Base-by-base conservation (phyloP, 1,139 yeast genomes). In the Barnettozyma hawaiiensis region DNA sequence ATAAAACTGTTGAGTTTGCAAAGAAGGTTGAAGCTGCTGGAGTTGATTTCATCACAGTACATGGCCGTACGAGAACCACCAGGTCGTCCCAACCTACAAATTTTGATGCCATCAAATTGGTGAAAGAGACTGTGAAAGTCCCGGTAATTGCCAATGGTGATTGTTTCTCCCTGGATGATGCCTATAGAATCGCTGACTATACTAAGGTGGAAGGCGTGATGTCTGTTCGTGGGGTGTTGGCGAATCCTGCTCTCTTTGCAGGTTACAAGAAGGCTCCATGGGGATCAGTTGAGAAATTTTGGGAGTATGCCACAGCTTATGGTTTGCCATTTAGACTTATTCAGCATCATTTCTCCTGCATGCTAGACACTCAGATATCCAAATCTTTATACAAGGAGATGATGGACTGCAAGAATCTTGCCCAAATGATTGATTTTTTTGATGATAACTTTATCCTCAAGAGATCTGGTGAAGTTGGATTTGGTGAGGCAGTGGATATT, bases 121-220 rank as follows among this genome's bases (percentile, higher is more conserved):
- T 92, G 16, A 81, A 81, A 48, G 73, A 74, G 21, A 62, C 71
- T 2, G 85, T 84, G 1, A 45, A 48, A 4, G 78, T 84, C 0
- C 97, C 97, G 0, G 90, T 94, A 0, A 82, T 92, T 12, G 97
- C 98, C 2, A 94, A 94, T 58, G 98, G 98, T 10, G 98, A 94
- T 63, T 92, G 96, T 53, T 85, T 84, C 55, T 63, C 76, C 1
- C 65, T 78, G 27, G 67, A 69, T 14, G 96, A 87, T 59, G 81
- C 85, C 19, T 54, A 67, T 27, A 60, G 62, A 19, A 89, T 90
- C 26, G 77, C 78, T 0, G 67, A 74, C 15, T 61, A 61, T 38
- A 89, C 97, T 0, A 84, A 84, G 1, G 89, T 79, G 27, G 94
- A 87, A 58, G 98, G 97, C 7, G 85, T 92, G 7, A 92, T 92